Evolutionary conservation across 352 stramenopile species (phyloP).

Genomic region (Phytophthora agathidicida): DNA sequence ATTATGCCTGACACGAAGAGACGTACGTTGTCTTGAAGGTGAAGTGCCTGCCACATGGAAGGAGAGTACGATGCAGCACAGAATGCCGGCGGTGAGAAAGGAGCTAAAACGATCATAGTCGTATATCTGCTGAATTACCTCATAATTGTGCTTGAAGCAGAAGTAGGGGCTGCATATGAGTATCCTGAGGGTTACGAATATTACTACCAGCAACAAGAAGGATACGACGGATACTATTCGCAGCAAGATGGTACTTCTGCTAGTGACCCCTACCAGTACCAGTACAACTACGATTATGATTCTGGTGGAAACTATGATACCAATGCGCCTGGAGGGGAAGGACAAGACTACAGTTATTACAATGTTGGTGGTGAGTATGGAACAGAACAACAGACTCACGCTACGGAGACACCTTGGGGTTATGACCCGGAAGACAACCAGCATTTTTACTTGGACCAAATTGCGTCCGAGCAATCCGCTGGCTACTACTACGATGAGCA

Average conservation of each 20-base stretch:
- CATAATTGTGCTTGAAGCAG: not conserved
- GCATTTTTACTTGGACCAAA: constrained; percentile 29
- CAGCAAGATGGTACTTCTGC: constrained; percentile 11
- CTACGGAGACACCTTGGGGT: constrained; percentile 1
- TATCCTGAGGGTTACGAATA: constrained; percentile 32
- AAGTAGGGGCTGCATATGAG: not conserved
- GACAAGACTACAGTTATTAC: constrained; percentile 19
- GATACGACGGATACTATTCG: constrained; percentile 11
- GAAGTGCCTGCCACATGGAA: constrained; percentile 2
- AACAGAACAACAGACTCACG: not conserved
- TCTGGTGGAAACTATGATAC: not conserved
- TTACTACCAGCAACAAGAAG: constrained; percentile 12
- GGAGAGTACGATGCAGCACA: not conserved
- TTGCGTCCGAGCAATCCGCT: constrained; percentile 17
- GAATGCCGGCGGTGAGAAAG: not conserved
- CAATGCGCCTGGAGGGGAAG: not conserved
- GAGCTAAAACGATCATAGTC: not conserved
- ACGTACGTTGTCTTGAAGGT: constrained; percentile 1
- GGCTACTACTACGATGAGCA: constrained; percentile 37
- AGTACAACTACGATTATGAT: constrained; percentile 12
- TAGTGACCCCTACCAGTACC: constrained; percentile 6
- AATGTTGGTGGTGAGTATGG: not conserved
- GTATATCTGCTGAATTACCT: too few species aligned
- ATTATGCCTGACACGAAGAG: constrained; percentile 4
- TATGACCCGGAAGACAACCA: constrained; percentile 19